phyloP scores from a whole-genome alignment of 2,329 filamentous ascomycete genomes.

The Chaetomiaceae sp. region DNA sequence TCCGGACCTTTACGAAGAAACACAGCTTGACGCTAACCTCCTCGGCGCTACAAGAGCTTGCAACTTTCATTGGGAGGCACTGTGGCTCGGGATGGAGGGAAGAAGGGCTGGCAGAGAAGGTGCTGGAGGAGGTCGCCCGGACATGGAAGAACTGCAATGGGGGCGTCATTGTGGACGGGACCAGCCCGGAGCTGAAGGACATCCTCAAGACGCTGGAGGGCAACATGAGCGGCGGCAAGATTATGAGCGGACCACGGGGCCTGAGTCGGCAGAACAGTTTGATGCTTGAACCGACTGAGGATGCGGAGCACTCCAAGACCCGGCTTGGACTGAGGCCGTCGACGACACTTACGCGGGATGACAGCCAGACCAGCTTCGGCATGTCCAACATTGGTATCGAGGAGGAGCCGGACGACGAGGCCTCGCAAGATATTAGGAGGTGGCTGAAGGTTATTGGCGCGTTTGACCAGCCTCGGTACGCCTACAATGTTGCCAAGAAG shows the following conservation, averaged over 20 bases:
- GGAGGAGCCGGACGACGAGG: constrained; percentile 53
- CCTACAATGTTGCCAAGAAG: constrained; percentile 77
- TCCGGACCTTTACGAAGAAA: constrained; percentile 95
- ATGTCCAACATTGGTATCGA: constrained; percentile 52
- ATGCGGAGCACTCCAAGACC: constrained; percentile 50
- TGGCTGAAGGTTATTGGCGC: constrained; percentile 84
- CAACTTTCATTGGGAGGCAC: constrained; percentile 84
- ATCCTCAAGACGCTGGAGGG: constrained; percentile 82
- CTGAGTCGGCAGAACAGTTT: constrained; percentile 62
- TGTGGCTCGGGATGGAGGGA: constrained; percentile 97
- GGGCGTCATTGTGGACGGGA: constrained; percentile 85
- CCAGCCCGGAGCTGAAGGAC: constrained; percentile 67
- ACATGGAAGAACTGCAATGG: constrained; percentile 88
- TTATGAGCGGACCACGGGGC: constrained; percentile 49
- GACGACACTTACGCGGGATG: constrained; percentile 47
- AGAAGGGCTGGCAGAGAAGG: constrained; percentile 85
- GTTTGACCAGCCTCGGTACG: constrained; percentile 76
- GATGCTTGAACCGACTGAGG: constrained; percentile 52
- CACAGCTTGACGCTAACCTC: constrained; percentile 91
- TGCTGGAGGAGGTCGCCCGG: constrained; percentile 86
- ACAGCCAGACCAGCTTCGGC: constrained; percentile 63
- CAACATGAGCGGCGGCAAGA: constrained; percentile 80
- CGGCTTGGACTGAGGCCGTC: constrained; percentile 51
- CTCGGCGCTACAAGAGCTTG: constrained; percentile 76
- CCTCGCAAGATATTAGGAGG: constrained; percentile 63